A percentile compares a stretch with the other conserved stretches of the same genome.
Conservation (phyloP, 148 eudicot genomes). For the Spergularia bocconei region DNA sequence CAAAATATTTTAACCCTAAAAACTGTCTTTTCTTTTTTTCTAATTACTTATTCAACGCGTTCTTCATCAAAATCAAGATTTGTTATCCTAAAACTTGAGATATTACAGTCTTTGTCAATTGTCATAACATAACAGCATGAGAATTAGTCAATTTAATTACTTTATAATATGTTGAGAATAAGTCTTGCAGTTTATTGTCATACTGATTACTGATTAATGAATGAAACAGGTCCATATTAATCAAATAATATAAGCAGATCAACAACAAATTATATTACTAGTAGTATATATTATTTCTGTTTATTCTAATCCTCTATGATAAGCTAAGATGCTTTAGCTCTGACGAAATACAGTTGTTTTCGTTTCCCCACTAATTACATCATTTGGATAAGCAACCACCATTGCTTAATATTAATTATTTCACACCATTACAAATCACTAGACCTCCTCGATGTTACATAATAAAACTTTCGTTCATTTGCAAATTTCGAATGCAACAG, state of each 20-base stretch:
- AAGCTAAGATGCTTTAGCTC: constrained; percentile 25
- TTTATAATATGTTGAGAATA: constrained; percentile 9
- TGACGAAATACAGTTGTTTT: constrained; percentile 15
- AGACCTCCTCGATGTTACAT: not conserved
- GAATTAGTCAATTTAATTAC: constrained; percentile 14
- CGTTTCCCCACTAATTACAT: constrained; percentile 18
- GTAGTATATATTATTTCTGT: not conserved
- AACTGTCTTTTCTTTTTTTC: not conserved
- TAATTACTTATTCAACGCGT: constrained; percentile 1
- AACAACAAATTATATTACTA: constrained; percentile 9
- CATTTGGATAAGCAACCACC: constrained; percentile 27
- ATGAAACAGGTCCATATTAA: constrained; percentile 2
- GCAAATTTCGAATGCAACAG: too few relatives aligned
- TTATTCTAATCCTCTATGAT: constrained; percentile 14
- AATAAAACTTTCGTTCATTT: too few relatives aligned
- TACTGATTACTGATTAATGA: not conserved
- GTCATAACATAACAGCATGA: not conserved
- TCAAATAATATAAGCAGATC: constrained; percentile 8
- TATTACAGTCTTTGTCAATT: not conserved
- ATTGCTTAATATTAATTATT: not conserved
- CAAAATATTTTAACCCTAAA: too few relatives aligned
- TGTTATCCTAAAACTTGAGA: not conserved
- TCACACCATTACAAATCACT: not conserved
- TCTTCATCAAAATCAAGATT: constrained; percentile 13
- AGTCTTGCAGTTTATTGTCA: constrained; percentile 17